Conservation (phyloP, 1,284 basidiomycete species). For the Kwoniella shivajii region DNA sequence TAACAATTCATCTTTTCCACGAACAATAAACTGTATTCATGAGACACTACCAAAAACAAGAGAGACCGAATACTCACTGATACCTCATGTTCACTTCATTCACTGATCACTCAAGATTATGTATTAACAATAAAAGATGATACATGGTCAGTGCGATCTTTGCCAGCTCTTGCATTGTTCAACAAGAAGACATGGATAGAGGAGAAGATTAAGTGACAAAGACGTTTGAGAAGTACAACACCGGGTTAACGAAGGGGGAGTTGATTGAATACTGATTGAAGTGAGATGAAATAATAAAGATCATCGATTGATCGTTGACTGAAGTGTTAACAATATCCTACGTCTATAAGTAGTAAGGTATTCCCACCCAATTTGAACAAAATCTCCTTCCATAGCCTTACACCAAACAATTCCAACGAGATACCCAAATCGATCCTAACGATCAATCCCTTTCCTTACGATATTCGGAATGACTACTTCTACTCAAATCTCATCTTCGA, state of each 20-base stretch:
- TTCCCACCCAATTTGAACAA: too few relatives aligned
- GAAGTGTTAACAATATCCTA: neutral
- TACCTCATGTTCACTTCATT: neutral
- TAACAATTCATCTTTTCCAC: too few relatives aligned
- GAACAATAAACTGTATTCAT: too few relatives aligned
- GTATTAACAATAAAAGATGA: neutral
- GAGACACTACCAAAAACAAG: neutral
- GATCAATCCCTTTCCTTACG: too few relatives aligned
- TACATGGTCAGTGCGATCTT: neutral
- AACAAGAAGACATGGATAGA: neutral
- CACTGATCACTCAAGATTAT: conserved; percentile 1
- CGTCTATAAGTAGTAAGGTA: too few relatives aligned
- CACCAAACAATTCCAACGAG: too few relatives aligned
- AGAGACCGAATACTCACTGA: neutral
- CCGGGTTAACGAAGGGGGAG: neutral
- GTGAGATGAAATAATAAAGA: neutral
- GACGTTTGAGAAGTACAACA: neutral
- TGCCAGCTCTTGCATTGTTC: neutral
- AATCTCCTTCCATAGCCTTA: too few relatives aligned
- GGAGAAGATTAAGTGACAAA: neutral
- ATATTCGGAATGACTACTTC: too few relatives aligned
- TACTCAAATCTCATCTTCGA: neutral
- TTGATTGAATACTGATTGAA: neutral
- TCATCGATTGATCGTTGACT: conserved; percentile 1
- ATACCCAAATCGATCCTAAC: neutral